These are phyloP conservation scores for Trichosporon sp. DNA, from an alignment of 1,284 basidiomycete species.

Conservation along the genomic window DNA sequence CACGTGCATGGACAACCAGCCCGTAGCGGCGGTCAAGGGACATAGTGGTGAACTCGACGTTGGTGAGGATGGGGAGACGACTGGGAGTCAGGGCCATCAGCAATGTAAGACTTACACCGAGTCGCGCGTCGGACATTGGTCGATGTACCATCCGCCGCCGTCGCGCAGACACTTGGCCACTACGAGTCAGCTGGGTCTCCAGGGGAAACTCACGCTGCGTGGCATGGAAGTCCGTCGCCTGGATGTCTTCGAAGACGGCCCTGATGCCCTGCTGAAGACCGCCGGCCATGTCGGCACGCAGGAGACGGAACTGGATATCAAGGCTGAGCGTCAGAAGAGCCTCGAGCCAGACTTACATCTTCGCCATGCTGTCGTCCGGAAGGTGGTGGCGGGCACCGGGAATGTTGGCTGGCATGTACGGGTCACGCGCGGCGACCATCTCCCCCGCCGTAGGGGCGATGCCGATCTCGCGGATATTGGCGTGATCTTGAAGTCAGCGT, in stretches of 20 bases:
- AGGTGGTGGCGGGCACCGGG: constrained; percentile 58
- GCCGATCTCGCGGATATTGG: constrained; percentile 51
- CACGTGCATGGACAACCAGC: no score
- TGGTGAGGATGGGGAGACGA: no score
- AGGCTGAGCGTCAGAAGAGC: constrained; percentile 49
- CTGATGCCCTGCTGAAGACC: constrained; percentile 52
- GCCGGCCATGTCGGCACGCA: constrained; percentile 61
- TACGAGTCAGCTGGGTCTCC: background rate
- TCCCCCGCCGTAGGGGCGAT: constrained; percentile 63
- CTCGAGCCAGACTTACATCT: background rate
- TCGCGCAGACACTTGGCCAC: background rate
- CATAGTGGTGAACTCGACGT: no score
- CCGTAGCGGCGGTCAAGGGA: no score
- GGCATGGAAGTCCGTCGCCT: background rate
- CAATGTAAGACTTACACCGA: background rate
- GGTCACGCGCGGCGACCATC: constrained; percentile 52
- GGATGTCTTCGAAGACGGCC: constrained; percentile 53
- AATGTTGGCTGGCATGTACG: constrained; percentile 60
- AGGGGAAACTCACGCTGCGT: no score
- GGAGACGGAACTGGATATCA: constrained; percentile 65
- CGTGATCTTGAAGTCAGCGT: no score
- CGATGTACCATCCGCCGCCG: constrained; percentile 7
- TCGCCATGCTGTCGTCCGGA: background rate
- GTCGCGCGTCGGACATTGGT: background rate
- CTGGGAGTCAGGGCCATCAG: background rate